Evolutionary conservation across 441 rosid species (phyloP).

Genomic region (Bruguiera hainesii): DNA sequence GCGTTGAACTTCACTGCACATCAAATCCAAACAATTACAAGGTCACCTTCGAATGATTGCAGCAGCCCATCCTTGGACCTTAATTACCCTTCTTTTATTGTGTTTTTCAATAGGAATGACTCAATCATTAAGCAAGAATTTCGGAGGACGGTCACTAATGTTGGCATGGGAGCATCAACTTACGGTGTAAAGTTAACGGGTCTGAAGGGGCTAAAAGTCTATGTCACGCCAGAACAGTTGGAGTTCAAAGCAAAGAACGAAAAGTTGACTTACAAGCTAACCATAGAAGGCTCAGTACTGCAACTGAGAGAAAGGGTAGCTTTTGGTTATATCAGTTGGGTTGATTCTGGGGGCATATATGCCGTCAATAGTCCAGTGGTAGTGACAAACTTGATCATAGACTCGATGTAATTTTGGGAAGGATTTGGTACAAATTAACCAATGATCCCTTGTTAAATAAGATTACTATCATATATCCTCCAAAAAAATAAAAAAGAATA

Average conservation of each 20-base stretch:
- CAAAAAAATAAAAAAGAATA: too few species aligned
- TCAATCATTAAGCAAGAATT: constrained; percentile 38
- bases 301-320: constrained; percentile 4
- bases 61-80: constrained; percentile 5
- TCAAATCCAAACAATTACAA: constrained; percentile 11
- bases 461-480: background rate
- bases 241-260: constrained; percentile 34
- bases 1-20: background rate
- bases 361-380: constrained; percentile 46
- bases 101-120: constrained; percentile 36
- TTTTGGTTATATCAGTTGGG: constrained; percentile 45
- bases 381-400: constrained; percentile 20
- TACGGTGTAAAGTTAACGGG: constrained; percentile 32
- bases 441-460: background rate
- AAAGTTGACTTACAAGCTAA: constrained; percentile 40
- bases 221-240: constrained; percentile 34
- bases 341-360: constrained; percentile 29
- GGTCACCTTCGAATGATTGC: constrained; percentile 3
- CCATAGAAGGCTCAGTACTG: constrained; percentile 30
- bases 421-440: background rate
- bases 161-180: constrained; percentile 40
- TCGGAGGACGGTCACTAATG: constrained; percentile 56
- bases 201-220: constrained; percentile 31
- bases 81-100: constrained; percentile 20
- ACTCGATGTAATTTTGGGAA: background rate